Percentiles rank a stretch among this genome's conserved stretches.
phyloP scores from a whole-genome alignment of 2,329 filamentous ascomycete genomes.

The Talaromyces sp. region DNA sequence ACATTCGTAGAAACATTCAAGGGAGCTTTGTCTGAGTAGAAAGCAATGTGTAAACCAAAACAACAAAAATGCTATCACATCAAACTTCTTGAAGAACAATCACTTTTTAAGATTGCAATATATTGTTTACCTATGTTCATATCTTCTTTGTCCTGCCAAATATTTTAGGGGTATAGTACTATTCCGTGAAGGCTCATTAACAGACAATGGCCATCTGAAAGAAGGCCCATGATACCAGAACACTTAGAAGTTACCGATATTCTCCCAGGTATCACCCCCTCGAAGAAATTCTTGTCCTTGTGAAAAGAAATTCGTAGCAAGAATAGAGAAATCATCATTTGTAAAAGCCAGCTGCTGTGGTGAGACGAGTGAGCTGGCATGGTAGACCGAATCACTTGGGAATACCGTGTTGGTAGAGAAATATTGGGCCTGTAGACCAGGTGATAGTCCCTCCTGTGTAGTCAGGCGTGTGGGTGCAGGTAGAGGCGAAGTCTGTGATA shows the following conservation, averaged over 20 bases:
- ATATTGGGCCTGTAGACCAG: conserved; percentile 22
- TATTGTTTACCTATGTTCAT: too few relatives aligned
- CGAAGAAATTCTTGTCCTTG: conserved; percentile 48
- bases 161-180: too few relatives aligned
- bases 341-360: conserved; percentile 29
- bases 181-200: too few relatives aligned
- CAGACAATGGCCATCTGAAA: too few relatives aligned
- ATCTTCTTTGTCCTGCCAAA: too few relatives aligned
- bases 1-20: conserved; percentile 51
- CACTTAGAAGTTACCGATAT: conserved; percentile 34
- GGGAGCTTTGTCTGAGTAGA: conserved; percentile 27
- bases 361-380: conserved; percentile 21
- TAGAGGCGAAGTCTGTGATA: conserved; percentile 48
- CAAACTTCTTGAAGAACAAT: too few relatives aligned
- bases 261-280: conserved; percentile 41
- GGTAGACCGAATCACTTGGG: conserved; percentile 17
- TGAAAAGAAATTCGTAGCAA: conserved; percentile 53
- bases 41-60: neutral
- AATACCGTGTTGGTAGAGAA: conserved; percentile 21
- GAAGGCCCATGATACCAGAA: too few relatives aligned
- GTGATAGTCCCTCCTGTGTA: conserved; percentile 22
- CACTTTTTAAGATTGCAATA: too few relatives aligned
- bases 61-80: too few relatives aligned
- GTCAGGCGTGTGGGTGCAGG: conserved; percentile 47
- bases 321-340: conserved; percentile 50